Percentiles rank a stretch among this genome's conserved stretches.
Conservation (phyloP, 495 filamentous ascomycete species). For the Xylaria longipes region DNA sequence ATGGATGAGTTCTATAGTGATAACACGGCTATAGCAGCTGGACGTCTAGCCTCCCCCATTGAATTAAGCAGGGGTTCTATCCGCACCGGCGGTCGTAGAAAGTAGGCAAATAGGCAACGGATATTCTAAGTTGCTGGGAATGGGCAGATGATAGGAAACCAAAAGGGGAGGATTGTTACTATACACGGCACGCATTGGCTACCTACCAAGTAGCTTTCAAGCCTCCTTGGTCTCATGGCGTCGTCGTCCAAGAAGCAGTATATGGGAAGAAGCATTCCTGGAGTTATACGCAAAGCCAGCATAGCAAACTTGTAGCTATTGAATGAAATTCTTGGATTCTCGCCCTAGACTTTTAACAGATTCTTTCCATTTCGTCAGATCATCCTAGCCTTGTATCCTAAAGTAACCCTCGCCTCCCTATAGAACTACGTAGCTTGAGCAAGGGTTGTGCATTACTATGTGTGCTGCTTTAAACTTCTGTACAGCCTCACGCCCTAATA, state of each 20-base stretch:
- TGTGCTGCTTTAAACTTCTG: not conserved
- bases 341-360: not conserved
- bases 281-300: not conserved
- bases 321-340: slow-evolving; percentile 2
- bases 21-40: slow-evolving; percentile 6
- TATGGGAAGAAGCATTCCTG: not conserved
- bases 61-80: slow-evolving; percentile 8
- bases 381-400: not conserved
- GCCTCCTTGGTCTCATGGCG: not conserved
- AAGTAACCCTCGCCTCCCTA: not conserved
- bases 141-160: not conserved
- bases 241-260: not conserved
- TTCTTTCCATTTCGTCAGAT: not conserved
- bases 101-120: not conserved
- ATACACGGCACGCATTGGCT: not conserved
- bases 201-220: not conserved
- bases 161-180: not conserved
- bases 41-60: not conserved
- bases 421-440: not conserved
- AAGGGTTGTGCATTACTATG: not conserved
- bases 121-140: not conserved
- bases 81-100: slow-evolving; percentile 14
- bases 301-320: not conserved
- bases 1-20: slow-evolving; percentile 29
- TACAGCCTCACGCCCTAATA: not conserved